Evolutionary conservation across 352 stramenopile genomes (phyloP), one percentile per base, ranked within the genome.

Genomic region (Pythium diclinum): DNA sequence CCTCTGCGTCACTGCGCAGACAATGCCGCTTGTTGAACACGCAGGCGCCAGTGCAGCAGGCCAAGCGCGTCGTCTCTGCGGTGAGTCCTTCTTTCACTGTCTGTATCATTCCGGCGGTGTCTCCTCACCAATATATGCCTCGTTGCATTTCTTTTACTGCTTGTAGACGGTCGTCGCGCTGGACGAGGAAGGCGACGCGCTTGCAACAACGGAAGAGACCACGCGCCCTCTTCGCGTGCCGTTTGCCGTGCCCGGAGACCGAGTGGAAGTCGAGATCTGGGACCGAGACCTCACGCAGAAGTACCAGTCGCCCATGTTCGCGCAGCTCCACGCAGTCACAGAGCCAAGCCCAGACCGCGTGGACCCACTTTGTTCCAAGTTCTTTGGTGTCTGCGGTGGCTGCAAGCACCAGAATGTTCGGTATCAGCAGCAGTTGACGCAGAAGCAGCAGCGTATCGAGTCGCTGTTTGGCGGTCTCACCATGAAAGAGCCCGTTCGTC

Each of bases 321-420:
- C 71, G 0, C 71, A 85, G 57, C 54, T 71, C 10, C 3, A 74
- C 11, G 62, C 67, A 4, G 25, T 87, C 2, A 21, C 60, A 0
- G 42, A 54, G 38, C 63, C 75, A 2, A 89, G 80, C 59, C 21
- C 49, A 0, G 59, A 83, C 30, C 80, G 77, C 38, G 66, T 76
- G 13, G 47, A 49, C 19, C 73, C 84, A 30, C 19, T 30, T 14
- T 92, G 83, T 36, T 62, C 36, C 55, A 85, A 83, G 40, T 88
- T 77, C 68, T 93, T 93, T 72, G 75, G 74, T 0, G 42, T 65
- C 2, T 93, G 84, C 56, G 84, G 84, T 36, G 82, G 84, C n/a
- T 93, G 84, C 61, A 83, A 81, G 44, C 68, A 83, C 48, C 84
- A 91, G 59, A 82, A 93, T 58, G 66, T 90, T 16, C 62, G 34